Percentiles rank a stretch among this genome's conserved stretches.
These are phyloP conservation scores for Cyberlindnera mycetangii DNA, from an alignment of 805 yeast species.

Conservation along the genomic window DNA sequence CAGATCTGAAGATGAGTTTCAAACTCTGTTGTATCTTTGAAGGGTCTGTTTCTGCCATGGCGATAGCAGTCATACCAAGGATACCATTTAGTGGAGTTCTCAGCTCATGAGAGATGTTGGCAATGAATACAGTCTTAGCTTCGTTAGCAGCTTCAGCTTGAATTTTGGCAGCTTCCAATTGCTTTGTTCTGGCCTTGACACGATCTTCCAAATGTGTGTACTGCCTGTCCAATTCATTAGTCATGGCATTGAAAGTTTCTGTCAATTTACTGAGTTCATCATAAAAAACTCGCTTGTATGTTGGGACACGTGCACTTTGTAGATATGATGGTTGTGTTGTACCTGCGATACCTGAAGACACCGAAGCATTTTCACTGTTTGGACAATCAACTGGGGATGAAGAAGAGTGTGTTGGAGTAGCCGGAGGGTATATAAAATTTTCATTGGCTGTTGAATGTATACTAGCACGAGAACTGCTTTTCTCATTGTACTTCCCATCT, in stretches of 20 bases:
- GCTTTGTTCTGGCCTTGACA: conserved; percentile 80
- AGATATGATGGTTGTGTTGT: conserved; percentile 31
- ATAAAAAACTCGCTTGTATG: conserved; percentile 48
- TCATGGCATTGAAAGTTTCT: conserved; percentile 88
- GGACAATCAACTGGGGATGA: conserved; percentile 3
- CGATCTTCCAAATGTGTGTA: conserved; percentile 84
- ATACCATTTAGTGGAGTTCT: conserved; percentile 96
- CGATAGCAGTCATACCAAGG: conserved; percentile 90
- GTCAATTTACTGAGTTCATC: conserved; percentile 90
- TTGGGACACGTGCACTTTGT: conserved; percentile 42
- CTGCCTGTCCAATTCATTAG: conserved; percentile 80
- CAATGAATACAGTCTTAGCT: conserved; percentile 91
- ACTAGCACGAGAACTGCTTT: conserved; percentile 4
- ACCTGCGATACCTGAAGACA: conserved; percentile 11
- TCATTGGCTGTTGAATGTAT: conserved; percentile 5
- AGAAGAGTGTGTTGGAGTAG: not conserved
- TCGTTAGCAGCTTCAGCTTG: conserved; percentile 95
- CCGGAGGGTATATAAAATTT: conserved; percentile 8
- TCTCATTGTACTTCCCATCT: conserved; percentile 12
- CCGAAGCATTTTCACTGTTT: conserved; percentile 16
- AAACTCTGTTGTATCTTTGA: conserved; percentile 68
- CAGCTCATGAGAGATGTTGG: conserved; percentile 89
- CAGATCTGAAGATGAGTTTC: conserved; percentile 83
- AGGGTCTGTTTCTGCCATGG: conserved; percentile 80
- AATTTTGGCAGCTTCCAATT: conserved; percentile 81